phyloP scores from a whole-genome alignment of 768 basidiomycete species.

The Steccherinum ochraceum region DNA sequence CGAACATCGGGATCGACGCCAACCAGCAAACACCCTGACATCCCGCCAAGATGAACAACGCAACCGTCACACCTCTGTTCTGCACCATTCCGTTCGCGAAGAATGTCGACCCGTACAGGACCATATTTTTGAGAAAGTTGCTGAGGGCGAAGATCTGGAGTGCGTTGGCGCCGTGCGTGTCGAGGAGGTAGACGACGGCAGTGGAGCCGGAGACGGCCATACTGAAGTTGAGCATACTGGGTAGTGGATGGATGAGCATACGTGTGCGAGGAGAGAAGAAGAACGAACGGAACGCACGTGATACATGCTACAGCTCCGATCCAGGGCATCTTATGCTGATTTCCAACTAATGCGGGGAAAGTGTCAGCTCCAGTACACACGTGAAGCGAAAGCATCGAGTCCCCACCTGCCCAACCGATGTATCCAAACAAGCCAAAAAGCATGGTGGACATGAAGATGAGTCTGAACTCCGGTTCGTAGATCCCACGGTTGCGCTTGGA shows the following conservation, averaged over 20 bases:
- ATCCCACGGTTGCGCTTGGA: slow-evolving; percentile 37
- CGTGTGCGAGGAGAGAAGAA: neutral
- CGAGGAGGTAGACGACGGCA: slow-evolving; percentile 39
- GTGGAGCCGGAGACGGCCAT: slow-evolving; percentile 37
- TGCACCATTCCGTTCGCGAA: slow-evolving; percentile 38
- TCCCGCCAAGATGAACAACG: slow-evolving; percentile 33
- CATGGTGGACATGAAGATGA: slow-evolving; percentile 36
- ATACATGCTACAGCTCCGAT: slow-evolving; percentile 36
- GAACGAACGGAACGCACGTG: slow-evolving; percentile 10
- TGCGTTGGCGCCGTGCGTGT: slow-evolving; percentile 36
- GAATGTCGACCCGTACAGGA: slow-evolving; percentile 39
- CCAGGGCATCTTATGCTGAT: slow-evolving; percentile 37
- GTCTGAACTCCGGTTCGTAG: slow-evolving; percentile 42
- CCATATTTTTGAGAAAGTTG: slow-evolving; percentile 39
- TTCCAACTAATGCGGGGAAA: slow-evolving; percentile 24
- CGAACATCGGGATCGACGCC: slow-evolving; percentile 37
- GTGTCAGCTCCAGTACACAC: neutral
- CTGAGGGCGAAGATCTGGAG: slow-evolving; percentile 35
- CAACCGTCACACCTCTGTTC: slow-evolving; percentile 30
- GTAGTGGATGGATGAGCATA: neutral
- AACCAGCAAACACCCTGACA: slow-evolving; percentile 36
- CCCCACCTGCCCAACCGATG: slow-evolving; percentile 35
- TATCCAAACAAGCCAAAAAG: slow-evolving; percentile 40
- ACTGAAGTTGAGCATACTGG: slow-evolving; percentile 37
- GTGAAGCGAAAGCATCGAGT: neutral